A percentile compares a stretch with the other conserved stretches of the same genome.
phyloP scores from a whole-genome alignment of 176 grass and related monocot species.

The Zoysia japonica region DNA sequence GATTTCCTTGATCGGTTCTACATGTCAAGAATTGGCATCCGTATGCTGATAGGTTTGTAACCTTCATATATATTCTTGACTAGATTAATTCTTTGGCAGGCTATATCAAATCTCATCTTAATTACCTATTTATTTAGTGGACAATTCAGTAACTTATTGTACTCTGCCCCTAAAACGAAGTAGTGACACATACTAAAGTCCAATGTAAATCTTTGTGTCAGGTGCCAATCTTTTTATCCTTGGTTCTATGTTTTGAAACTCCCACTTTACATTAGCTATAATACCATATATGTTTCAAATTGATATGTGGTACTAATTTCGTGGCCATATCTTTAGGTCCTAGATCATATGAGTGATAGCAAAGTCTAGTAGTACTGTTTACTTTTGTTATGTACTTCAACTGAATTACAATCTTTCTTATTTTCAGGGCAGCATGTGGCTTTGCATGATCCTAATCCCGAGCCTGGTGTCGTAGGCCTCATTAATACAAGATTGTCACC shows the following conservation, averaged over 20 bases:
- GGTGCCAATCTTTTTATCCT: background rate
- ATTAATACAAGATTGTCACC: conserved; percentile 91
- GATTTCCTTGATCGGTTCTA: conserved; percentile 91
- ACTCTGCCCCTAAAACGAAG: background rate
- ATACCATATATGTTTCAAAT: background rate
- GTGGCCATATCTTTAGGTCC: background rate
- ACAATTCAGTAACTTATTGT: background rate
- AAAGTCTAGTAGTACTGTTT: background rate
- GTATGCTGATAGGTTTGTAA: conserved; percentile 89
- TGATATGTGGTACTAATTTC: background rate
- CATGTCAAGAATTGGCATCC: conserved; percentile 90
- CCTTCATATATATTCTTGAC: conserved; percentile 5
- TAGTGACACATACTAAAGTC: conserved; percentile 12
- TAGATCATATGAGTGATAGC: conserved; percentile 1
- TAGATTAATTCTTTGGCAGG: conserved; percentile 1
- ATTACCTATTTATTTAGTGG: background rate
- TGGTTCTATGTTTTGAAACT: conserved; percentile 6
- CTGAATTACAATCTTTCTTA: conserved; percentile 14
- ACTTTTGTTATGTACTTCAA: conserved; percentile 10
- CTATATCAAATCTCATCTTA: conserved; percentile 1
- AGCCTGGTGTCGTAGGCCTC: conserved; percentile 75
- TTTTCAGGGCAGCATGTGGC: conserved; percentile 94
- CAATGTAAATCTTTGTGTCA: background rate
- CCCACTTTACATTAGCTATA: conserved; percentile 11
- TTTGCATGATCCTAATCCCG: conserved; percentile 79